These are phyloP conservation scores for Leptosphaerulina australis DNA, from an alignment of 2,329 filamentous ascomycete genomes.

Conservation along the genomic window DNA sequence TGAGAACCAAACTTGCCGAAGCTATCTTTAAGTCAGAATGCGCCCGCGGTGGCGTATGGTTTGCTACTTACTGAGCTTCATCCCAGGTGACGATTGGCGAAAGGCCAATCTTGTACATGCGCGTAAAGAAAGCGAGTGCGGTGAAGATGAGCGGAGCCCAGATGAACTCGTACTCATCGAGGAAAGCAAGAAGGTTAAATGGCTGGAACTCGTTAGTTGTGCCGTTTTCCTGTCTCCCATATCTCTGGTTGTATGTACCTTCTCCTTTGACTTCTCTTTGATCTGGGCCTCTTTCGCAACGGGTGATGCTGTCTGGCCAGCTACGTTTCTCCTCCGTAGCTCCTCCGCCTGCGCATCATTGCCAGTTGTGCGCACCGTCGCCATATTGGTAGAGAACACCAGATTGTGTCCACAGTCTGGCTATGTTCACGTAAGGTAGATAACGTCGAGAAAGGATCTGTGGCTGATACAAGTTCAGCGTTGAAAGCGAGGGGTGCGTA, in stretches of 20 bases:
- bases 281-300: conserved; percentile 42
- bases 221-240: not conserved
- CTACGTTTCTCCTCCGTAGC: conserved; percentile 54
- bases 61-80: conserved; percentile 69
- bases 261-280: conserved; percentile 56
- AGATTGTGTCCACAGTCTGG: not conserved
- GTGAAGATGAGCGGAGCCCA: conserved; percentile 70
- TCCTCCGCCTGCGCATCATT: conserved; percentile 52
- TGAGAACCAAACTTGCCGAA: conserved; percentile 99
- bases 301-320: conserved; percentile 35
- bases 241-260: conserved; percentile 43
- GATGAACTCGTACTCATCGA: conserved; percentile 67
- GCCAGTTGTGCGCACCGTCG: conserved; percentile 46
- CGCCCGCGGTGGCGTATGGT: not conserved
- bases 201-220: conserved; percentile 39
- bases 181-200: conserved; percentile 65
- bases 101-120: conserved; percentile 70
- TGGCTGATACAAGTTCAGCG: conserved; percentile 18
- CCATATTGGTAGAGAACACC: conserved; percentile 31
- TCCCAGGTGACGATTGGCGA: conserved; percentile 78
- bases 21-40: conserved; percentile 54
- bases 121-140: conserved; percentile 67
- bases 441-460: conserved; percentile 19
- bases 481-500: conserved; percentile 22
- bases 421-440: conserved; percentile 5